These are phyloP conservation scores for Pestalotiopsis sp. DNA, from an alignment of 2,329 filamentous ascomycete species.

Conservation along the genomic window DNA sequence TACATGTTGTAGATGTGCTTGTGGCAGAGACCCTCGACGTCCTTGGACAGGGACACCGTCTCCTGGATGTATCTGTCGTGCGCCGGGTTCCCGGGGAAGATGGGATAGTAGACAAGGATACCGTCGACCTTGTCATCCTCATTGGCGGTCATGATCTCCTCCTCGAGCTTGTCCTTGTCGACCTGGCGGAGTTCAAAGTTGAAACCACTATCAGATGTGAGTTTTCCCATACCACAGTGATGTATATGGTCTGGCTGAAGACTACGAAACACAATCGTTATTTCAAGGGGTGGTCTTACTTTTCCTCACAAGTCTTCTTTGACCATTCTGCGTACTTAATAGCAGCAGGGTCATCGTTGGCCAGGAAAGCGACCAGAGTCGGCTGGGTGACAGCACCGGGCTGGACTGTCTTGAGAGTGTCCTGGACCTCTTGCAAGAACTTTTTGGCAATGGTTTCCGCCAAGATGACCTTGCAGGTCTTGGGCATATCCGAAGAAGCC, in stretches of 20 bases:
- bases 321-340: conserved; percentile 97
- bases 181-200: conserved; percentile 83
- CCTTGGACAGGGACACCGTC: conserved; percentile 86
- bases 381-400: conserved; percentile 61
- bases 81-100: conserved; percentile 77
- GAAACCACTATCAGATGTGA: conserved; percentile 68
- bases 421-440: conserved; percentile 76
- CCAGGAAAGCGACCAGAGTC: conserved; percentile 86
- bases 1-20: conserved; percentile 99
- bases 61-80: conserved; percentile 97
- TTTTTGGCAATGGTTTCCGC: conserved; percentile 85
- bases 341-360: conserved; percentile 88
- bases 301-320: conserved; percentile 92
- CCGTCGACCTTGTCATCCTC: conserved; percentile 75
- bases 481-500: conserved; percentile 49
- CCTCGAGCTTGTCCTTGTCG: conserved; percentile 86
- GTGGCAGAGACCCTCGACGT: conserved; percentile 94
- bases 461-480: conserved; percentile 90
- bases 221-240: conserved; percentile 10
- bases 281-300: conserved; percentile 66
- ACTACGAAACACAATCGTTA: not conserved
- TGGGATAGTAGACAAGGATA: conserved; percentile 98
- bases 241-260: not conserved
- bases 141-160: conserved; percentile 85
- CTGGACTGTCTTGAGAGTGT: conserved; percentile 72